These are phyloP conservation scores for Linnemannia elongata DNA, from an alignment of 192 early-diverging fungal genomes.

Conservation along the genomic window DNA sequence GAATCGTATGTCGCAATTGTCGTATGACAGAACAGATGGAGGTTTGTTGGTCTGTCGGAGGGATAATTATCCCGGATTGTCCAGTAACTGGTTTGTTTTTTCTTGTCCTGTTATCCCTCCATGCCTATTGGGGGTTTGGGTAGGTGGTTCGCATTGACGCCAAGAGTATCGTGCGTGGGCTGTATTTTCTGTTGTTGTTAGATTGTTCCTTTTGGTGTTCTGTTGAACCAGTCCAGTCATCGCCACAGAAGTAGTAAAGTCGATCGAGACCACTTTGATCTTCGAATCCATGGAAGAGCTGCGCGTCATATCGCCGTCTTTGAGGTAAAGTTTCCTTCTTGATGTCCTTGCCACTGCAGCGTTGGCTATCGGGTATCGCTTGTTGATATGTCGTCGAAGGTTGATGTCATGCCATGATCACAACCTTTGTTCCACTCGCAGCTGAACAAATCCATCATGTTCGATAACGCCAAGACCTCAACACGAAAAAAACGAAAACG, in stretches of 20 bases:
- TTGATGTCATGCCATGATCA: not conserved
- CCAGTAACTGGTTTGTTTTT: slow-evolving; percentile 4
- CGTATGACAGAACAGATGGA: not conserved
- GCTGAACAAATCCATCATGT: not conserved
- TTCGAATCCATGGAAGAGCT: not conserved
- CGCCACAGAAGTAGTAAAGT: not conserved
- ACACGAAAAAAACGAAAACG: not conserved
- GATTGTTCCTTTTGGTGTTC: not conserved
- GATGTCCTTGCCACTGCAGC: not conserved
- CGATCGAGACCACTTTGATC: not conserved
- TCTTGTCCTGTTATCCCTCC: not conserved
- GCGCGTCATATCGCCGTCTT: not conserved
- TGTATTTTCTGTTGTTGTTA: not conserved
- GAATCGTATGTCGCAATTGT: not conserved
- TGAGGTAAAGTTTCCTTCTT: not conserved
- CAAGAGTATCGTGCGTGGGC: not conserved
- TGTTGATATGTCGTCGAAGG: not conserved
- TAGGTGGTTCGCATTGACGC: not conserved
- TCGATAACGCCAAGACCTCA: not conserved
- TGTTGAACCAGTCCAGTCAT: not conserved
- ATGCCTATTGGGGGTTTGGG: not conserved
- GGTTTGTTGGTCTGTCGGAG: not conserved
- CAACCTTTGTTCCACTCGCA: not conserved
- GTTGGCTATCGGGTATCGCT: no score
- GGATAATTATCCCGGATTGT: not conserved